These are phyloP conservation scores for Kwoniella heveanensis DNA, from an alignment of 768 basidiomycete genomes.

Conservation along the genomic window DNA sequence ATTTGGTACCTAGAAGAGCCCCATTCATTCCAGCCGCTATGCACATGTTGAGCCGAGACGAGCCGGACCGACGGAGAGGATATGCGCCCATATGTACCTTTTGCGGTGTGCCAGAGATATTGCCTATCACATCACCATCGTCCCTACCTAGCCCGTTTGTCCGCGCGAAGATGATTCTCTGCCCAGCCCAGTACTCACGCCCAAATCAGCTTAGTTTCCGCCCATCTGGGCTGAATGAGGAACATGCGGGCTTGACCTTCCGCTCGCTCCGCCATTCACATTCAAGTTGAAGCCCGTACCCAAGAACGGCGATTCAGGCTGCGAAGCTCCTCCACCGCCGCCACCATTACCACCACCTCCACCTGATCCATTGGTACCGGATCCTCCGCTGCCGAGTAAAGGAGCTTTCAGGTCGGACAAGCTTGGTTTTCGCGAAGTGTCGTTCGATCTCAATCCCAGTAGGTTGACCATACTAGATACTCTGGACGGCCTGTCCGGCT, in stretches of 20 bases:
- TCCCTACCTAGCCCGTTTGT: no score
- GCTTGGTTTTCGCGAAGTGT: conserved; percentile 15
- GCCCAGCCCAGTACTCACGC: no score
- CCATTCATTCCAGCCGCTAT: no score
- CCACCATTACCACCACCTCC: no score
- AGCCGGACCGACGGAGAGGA: no score
- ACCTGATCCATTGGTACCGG: background rate
- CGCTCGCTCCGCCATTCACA: conserved; percentile 8
- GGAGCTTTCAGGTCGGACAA: conserved; percentile 10
- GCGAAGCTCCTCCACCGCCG: background rate
- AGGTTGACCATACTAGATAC: conserved; percentile 47
- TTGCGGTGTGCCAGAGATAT: no score
- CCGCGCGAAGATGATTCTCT: no score
- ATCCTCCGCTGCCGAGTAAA: background rate
- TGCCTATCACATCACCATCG: no score
- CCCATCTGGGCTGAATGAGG: conserved; percentile 7
- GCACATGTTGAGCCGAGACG: no score
- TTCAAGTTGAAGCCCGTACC: background rate
- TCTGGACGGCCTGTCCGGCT: conserved; percentile 48
- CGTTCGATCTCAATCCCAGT: conserved; percentile 34
- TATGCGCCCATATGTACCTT: no score
- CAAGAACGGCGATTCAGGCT: conserved; percentile 15
- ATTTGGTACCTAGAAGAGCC: no score
- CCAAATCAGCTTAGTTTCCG: background rate
- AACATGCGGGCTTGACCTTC: background rate